These are phyloP conservation scores for Pleurotus eryngii DNA, from an alignment of 768 basidiomycete genomes.

Conservation along the genomic window DNA sequence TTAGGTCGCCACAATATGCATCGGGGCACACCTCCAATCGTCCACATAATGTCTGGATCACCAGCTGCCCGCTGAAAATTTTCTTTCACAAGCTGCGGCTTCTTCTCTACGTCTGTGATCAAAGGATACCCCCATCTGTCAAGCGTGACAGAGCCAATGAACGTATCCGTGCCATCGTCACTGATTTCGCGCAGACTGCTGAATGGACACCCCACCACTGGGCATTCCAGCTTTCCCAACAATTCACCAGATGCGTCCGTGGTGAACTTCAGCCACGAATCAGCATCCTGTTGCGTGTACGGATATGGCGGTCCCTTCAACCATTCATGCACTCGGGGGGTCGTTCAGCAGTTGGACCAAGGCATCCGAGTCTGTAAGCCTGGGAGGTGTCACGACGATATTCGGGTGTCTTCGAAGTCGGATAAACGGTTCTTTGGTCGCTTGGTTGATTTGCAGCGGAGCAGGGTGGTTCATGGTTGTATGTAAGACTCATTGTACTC, in stretches of 20 bases:
- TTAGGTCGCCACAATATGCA: not conserved
- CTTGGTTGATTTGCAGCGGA: constrained; percentile 20
- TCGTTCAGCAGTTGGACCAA: constrained; percentile 34
- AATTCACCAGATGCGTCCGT: constrained; percentile 3
- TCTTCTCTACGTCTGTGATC: constrained; percentile 20
- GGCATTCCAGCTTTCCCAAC: constrained; percentile 13
- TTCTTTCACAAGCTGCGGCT: constrained; percentile 21
- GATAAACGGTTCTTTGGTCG: constrained; percentile 47
- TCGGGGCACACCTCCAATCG: constrained; percentile 38
- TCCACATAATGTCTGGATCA: constrained; percentile 47
- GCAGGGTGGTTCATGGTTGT: not conserved
- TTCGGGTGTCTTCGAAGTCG: constrained; percentile 40
- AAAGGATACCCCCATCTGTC: constrained; percentile 24
- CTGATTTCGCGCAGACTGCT: constrained; percentile 40
- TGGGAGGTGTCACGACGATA: constrained; percentile 52
- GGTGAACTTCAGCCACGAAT: constrained; percentile 12
- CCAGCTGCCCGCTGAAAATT: constrained; percentile 36
- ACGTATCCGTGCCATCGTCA: constrained; percentile 21
- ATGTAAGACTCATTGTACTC: not conserved
- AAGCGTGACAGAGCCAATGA: constrained; percentile 31
- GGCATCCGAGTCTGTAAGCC: constrained; percentile 31
- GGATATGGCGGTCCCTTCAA: constrained; percentile 28
- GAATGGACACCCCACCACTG: constrained; percentile 36
- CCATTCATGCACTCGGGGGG: constrained; percentile 29
- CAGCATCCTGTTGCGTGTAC: constrained; percentile 24